Conservation (phyloP, 106 monocot species). For the Apostasia ramifera region DNA sequence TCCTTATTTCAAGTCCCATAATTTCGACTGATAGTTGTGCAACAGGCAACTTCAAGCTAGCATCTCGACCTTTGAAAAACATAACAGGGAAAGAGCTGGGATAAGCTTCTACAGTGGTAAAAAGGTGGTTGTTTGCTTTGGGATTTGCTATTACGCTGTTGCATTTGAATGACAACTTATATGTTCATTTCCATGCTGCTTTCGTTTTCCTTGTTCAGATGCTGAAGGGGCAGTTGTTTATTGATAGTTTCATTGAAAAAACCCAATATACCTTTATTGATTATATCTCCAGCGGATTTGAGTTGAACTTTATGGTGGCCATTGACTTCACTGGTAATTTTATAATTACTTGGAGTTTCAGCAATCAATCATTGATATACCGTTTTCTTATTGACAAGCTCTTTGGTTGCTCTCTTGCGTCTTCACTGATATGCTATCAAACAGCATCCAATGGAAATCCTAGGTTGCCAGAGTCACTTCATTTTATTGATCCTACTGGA, state of each 20-base stretch:
- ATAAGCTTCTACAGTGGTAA: conserved; percentile 34
- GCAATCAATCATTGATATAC: neutral
- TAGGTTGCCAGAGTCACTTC: conserved; percentile 46
- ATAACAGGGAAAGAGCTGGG: conserved; percentile 34
- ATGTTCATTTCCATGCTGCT: neutral
- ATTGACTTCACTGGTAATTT: conserved; percentile 64
- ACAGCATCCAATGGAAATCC: conserved; percentile 85
- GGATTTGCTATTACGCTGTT: neutral
- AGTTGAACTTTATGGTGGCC: conserved; percentile 57
- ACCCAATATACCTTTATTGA: conserved; percentile 38
- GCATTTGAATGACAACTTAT: neutral
- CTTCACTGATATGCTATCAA: neutral
- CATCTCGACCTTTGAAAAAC: conserved; percentile 31
- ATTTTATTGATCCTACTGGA: conserved; percentile 67
- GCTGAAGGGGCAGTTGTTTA: conserved; percentile 45
- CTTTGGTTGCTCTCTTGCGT: neutral
- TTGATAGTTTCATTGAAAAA: conserved; percentile 37
- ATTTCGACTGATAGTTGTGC: neutral
- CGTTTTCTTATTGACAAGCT: neutral
- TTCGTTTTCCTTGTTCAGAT: conserved; percentile 9
- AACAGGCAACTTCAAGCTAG: conserved; percentile 44
- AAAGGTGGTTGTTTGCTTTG: conserved; percentile 18
- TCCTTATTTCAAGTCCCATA: neutral
- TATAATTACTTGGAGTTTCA: neutral
- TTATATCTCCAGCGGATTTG: conserved; percentile 51